phyloP scores from a whole-genome alignment of 352 stramenopile genomes.

The Globisporangium solare region DNA sequence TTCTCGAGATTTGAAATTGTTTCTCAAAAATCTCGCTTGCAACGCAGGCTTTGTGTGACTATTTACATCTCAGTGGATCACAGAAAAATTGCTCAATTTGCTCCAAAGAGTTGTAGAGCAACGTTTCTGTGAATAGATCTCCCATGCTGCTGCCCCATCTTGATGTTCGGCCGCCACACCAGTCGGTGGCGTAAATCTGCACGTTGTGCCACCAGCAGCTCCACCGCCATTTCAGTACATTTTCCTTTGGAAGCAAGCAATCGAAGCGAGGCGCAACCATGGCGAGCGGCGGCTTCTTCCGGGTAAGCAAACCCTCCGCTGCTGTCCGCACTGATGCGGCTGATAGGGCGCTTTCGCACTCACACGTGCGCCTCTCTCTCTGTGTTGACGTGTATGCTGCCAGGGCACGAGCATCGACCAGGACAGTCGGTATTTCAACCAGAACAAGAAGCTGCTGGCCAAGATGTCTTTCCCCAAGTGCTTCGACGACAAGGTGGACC shows the following conservation, averaged over 20 bases:
- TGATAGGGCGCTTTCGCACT: not conserved
- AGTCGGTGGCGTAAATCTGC: not conserved
- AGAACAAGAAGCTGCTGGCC: slow-evolving; percentile 88
- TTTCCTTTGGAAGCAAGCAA: not conserved
- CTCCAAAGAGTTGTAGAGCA: not conserved
- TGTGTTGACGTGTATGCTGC: not conserved
- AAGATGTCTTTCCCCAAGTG: slow-evolving; percentile 77
- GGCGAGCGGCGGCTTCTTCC: slow-evolving; percentile 33
- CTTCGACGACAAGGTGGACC: slow-evolving; percentile 78
- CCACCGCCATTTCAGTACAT: not conserved
- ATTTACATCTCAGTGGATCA: not conserved
- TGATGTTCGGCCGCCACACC: too few species aligned
- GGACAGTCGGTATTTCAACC: slow-evolving; percentile 80
- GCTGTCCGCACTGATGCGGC: not conserved
- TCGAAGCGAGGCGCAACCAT: slow-evolving; percentile 7
- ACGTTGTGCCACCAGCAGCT: slow-evolving; percentile 7
- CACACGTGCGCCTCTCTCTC: not conserved
- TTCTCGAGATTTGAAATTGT: not conserved
- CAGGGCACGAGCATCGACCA: slow-evolving; percentile 71
- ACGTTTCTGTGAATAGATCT: not conserved
- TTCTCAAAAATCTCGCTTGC: too few species aligned
- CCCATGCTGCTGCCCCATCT: not conserved
- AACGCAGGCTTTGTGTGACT: not conserved
- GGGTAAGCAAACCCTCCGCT: slow-evolving; percentile 8
- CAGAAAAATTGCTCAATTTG: too few species aligned